Base-by-base conservation (phyloP, 2,329 filamentous ascomycete genomes). In the Pestalotiopsis sp. region DNA sequence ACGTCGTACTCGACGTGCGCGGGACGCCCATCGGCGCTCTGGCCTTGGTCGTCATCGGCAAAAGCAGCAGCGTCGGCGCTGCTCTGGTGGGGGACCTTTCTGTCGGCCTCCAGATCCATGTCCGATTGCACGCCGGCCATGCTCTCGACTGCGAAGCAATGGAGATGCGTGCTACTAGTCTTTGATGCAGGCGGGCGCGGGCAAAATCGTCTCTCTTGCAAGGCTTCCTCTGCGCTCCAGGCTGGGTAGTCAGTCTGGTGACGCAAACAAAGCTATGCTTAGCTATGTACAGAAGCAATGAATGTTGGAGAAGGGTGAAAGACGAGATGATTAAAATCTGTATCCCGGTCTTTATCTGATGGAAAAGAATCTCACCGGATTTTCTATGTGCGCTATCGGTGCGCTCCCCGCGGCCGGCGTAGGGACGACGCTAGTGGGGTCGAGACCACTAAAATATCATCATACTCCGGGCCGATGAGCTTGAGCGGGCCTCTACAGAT, bases 151-250 rank as follows among this genome's bases (percentile, higher is more conserved):
- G 73, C 75, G 81, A 78, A 85, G 83, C 84, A 86, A 86, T 85
- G 84, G 83, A 81, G 72, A 79, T 74, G 84, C 83, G 77, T 86
- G 84, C 83, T 83, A 82, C 78, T 77, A 81, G 83, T 82, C 80
- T 80, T 80, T 82, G 81, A 36, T 36, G 78, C 75, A 79, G 77
- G 59, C 59, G 45, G 45, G 45, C 45, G 14, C 45, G 45, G 45
- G 45, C 45, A n/a, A 49, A 52, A 52, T 23, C 7, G 17, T n/a
- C n/a, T 52, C n/a, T 52, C 45, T 52, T n/a, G 45, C n/a, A 52
- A 52, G 45, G n/a, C 45, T 9, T n/a, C 45, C 20, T 52, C 45
- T 52, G 17, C 17, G 12, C 41, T 45, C 41, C 41, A 45, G 41
- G 41, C 41, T 45, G 41, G 45, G 20, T 4, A 3, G n/a, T 52